Percentiles rank a stretch among this genome's conserved stretches.
These are phyloP conservation scores for Colletotrichum sansevieriae DNA, from an alignment of 2,329 filamentous ascomycete genomes.

Conservation along the genomic window DNA sequence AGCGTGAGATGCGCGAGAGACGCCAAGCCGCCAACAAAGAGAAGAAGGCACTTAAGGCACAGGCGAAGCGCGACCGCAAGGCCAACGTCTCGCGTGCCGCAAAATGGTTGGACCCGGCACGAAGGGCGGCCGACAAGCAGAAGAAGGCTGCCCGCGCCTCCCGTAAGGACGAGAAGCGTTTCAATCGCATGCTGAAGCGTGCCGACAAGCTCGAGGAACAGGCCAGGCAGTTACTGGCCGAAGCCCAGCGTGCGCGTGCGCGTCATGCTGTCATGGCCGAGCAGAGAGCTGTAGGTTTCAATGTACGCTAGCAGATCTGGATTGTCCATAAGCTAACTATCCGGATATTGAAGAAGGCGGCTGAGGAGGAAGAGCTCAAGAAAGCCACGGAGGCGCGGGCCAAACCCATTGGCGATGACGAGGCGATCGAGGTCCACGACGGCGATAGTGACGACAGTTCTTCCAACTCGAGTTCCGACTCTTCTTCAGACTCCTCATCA, in stretches of 20 bases:
- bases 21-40: conserved; percentile 51
- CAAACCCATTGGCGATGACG: conserved; percentile 30
- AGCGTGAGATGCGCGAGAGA: conserved; percentile 46
- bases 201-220: conserved; percentile 57
- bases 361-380: conserved; percentile 45
- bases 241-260: conserved; percentile 54
- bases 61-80: conserved; percentile 56
- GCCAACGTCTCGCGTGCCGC: conserved; percentile 47
- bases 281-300: conserved; percentile 44
- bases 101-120: conserved; percentile 51
- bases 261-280: conserved; percentile 47
- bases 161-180: conserved; percentile 55
- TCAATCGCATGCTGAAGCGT: conserved; percentile 53
- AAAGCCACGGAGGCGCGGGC: conserved; percentile 36
- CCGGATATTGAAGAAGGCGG: conserved; percentile 44
- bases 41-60: conserved; percentile 53
- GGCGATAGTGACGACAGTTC: conserved; percentile 43
- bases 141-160: conserved; percentile 47
- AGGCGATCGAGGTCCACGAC: conserved; percentile 40
- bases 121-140: conserved; percentile 49
- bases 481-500: conserved; percentile 41
- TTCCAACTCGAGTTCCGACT: conserved; percentile 42
- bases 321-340: conserved; percentile 9
- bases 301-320: not conserved
- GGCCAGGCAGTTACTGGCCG: conserved; percentile 55